Evolutionary conservation across 257 asterid genomes (phyloP).

Genomic region (Solanum arcanum): DNA sequence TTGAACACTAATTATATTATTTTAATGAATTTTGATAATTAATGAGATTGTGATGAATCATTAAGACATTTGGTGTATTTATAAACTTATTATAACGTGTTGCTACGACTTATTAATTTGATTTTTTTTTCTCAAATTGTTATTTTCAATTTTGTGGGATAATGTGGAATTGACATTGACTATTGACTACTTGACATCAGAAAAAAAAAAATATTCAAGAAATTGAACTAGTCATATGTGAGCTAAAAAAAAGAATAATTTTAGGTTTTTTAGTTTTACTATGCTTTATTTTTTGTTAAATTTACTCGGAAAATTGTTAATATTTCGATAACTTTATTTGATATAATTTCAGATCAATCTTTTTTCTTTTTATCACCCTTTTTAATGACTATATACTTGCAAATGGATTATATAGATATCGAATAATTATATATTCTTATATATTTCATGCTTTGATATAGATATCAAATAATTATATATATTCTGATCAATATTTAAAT

Average conservation of each 20-base stretch:
- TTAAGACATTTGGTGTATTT: neutral
- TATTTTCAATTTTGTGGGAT: neutral
- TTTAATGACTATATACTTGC: neutral
- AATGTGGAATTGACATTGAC: neutral
- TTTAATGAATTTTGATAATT: neutral
- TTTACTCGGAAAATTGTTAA: neutral
- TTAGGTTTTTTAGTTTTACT: neutral
- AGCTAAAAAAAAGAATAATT: neutral
- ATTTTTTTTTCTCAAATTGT: neutral
- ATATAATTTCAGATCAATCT: neutral
- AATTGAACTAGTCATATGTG: neutral
- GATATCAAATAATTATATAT: too few relatives aligned
- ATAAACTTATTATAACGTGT: constrained; percentile 1
- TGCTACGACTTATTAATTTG: neutral
- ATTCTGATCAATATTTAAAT: too few relatives aligned
- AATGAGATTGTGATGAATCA: neutral
- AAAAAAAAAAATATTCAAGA: neutral
- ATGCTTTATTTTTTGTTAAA: neutral
- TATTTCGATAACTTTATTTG: neutral
- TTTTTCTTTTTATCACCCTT: neutral
- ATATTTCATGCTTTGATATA: neutral
- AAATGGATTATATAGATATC: too few relatives aligned
- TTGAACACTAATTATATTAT: neutral
- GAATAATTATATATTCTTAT: too few relatives aligned
- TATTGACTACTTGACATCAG: neutral